phyloP scores from a whole-genome alignment of 257 asterid species.

The Salvia rosmarinus region DNA sequence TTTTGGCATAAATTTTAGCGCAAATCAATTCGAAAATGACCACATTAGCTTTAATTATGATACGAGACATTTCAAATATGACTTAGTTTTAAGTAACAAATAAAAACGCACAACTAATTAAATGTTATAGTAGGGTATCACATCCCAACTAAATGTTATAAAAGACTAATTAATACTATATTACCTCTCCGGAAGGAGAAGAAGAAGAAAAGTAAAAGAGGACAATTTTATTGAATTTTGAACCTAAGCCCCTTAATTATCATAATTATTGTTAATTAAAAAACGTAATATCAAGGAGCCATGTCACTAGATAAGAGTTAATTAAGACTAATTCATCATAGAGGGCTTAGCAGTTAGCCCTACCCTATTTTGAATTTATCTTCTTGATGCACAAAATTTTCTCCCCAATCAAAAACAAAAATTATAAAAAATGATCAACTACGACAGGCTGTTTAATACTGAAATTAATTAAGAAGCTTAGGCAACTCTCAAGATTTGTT shows the following conservation, averaged over 20 bases:
- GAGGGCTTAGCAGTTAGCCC: constrained; percentile 22
- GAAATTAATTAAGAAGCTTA: constrained; percentile 30
- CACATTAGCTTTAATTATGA: neutral
- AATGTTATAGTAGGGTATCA: neutral
- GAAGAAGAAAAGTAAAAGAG: no score
- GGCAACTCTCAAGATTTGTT: constrained; percentile 29
- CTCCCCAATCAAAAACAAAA: constrained; percentile 15
- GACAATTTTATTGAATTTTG: neutral
- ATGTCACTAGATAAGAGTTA: constrained; percentile 11
- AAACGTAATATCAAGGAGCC: constrained; percentile 11
- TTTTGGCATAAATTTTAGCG: no score
- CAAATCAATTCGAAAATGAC: neutral
- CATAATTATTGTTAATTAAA: neutral
- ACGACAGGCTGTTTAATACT: constrained; percentile 36
- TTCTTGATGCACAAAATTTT: constrained; percentile 3
- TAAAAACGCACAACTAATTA: neutral
- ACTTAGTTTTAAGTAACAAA: neutral
- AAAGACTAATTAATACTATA: neutral
- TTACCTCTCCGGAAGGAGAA: no score
- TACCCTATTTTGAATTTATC: constrained; percentile 16
- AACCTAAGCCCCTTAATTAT: neutral
- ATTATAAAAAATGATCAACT: constrained; percentile 27
- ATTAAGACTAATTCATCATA: constrained; percentile 29
- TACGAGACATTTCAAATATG: neutral
- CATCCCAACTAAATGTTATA: neutral